These are phyloP conservation scores for Nepenthes mirabilis DNA, from an alignment of 148 eudicot species.

Conservation along the genomic window DNA sequence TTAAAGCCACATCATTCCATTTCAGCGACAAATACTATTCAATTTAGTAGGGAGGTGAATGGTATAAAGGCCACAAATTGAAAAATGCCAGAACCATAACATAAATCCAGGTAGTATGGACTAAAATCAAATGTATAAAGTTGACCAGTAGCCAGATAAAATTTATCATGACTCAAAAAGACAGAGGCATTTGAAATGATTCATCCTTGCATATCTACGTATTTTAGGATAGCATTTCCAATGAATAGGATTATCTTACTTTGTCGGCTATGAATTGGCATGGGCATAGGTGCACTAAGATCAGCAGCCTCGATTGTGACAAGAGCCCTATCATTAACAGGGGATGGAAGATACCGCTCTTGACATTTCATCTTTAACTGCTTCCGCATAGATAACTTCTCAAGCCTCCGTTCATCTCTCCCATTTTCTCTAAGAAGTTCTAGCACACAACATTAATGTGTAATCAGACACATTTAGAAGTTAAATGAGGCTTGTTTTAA, in stretches of 20 bases:
- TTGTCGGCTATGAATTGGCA: slow-evolving; percentile 27
- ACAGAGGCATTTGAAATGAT: no score
- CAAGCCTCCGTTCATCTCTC: slow-evolving; percentile 56
- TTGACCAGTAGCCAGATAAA: no score
- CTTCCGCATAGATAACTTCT: slow-evolving; percentile 72
- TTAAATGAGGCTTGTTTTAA: background rate
- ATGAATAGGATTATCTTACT: slow-evolving; percentile 17
- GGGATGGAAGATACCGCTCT: slow-evolving; percentile 27
- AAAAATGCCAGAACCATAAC: no score
- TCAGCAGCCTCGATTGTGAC: slow-evolving; percentile 24
- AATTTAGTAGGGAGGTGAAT: no score
- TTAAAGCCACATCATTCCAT: no score
- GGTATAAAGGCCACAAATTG: no score
- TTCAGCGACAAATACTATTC: no score
- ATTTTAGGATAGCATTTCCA: background rate
- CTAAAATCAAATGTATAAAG: no score
- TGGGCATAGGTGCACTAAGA: slow-evolving; percentile 21
- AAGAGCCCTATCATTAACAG: slow-evolving; percentile 24
- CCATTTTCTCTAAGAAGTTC: slow-evolving; percentile 45
- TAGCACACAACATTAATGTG: slow-evolving; percentile 9
- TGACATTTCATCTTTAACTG: slow-evolving; percentile 74
- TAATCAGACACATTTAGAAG: slow-evolving; percentile 2
- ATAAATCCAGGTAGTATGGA: no score
- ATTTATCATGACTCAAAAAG: no score
- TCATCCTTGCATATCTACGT: no score